These are phyloP conservation scores for Phalaenopsis hybrid DNA, from an alignment of 116 monocot species.

Conservation along the genomic window DNA sequence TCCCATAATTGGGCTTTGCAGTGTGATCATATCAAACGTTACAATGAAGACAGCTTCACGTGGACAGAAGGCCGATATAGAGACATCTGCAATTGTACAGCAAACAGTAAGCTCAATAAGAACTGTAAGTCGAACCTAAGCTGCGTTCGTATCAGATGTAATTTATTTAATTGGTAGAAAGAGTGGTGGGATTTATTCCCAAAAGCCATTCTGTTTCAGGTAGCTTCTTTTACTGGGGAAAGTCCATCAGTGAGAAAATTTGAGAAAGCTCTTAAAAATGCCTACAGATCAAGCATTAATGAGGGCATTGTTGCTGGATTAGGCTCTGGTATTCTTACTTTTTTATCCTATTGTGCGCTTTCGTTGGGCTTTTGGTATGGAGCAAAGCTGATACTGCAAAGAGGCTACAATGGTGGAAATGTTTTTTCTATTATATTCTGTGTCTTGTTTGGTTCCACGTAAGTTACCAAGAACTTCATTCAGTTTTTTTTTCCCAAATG, in stretches of 20 bases:
- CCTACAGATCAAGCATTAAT: conserved; percentile 12
- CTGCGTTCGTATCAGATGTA: not conserved
- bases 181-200: not conserved
- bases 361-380: conserved; percentile 3
- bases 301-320: not conserved
- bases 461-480: conserved; percentile 19
- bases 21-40: conserved; percentile 21
- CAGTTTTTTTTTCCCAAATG: no score
- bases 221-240: conserved; percentile 23
- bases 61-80: conserved; percentile 38
- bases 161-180: not conserved
- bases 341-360: not conserved
- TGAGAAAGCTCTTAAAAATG: conserved; percentile 1
- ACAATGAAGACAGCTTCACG: conserved; percentile 34
- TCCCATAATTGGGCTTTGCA: conserved; percentile 32
- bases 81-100: conserved; percentile 45
- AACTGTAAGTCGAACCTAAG: conserved; percentile 39
- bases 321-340: not conserved
- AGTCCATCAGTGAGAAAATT: conserved; percentile 11
- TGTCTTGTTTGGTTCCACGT: conserved; percentile 61
- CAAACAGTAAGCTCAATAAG: conserved; percentile 65
- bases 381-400: not conserved
- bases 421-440: conserved; percentile 38
- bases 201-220: conserved; percentile 9
- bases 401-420: not conserved